Conservation (phyloP, 371 early-diverging fungal genomes). For the Phascolomyces articulosus region DNA sequence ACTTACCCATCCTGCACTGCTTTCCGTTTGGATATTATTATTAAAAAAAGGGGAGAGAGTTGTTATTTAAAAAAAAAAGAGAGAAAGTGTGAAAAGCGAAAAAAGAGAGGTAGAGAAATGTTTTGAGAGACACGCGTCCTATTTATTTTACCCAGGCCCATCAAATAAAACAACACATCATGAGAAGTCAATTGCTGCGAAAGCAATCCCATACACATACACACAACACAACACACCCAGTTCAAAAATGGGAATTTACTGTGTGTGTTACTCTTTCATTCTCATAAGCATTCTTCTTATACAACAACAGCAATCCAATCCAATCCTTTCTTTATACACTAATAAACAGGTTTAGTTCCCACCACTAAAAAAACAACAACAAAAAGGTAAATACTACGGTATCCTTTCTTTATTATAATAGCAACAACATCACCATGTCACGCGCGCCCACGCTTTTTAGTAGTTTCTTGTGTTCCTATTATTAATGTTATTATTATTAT, state of each 20-base stretch:
- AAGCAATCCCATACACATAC: neutral
- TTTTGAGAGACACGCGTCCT: conserved; percentile 5
- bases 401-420: neutral
- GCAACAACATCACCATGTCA: neutral
- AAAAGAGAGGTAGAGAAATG: neutral
- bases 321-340: too few relatives aligned
- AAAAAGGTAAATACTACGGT: neutral
- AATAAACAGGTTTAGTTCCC: neutral
- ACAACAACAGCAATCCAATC: too few relatives aligned
- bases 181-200: neutral
- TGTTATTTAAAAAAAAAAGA: neutral
- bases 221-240: neutral
- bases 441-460: neutral
- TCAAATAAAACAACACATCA: neutral
- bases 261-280: too few relatives aligned
- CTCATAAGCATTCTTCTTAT: neutral
- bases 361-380: conserved; percentile 5
- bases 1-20: conserved; percentile 13
- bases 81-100: conserved; percentile 5
- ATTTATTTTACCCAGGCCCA: conserved; percentile 5
- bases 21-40: neutral
- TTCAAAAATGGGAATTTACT: neutral
- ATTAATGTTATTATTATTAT: neutral
- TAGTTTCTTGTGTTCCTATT: too few relatives aligned
- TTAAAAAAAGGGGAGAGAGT: neutral